Evolutionary conservation across 352 stramenopile species (phyloP), one percentile per base, ranked within the genome.

Genomic region (Achlya hypogyna): DNA sequence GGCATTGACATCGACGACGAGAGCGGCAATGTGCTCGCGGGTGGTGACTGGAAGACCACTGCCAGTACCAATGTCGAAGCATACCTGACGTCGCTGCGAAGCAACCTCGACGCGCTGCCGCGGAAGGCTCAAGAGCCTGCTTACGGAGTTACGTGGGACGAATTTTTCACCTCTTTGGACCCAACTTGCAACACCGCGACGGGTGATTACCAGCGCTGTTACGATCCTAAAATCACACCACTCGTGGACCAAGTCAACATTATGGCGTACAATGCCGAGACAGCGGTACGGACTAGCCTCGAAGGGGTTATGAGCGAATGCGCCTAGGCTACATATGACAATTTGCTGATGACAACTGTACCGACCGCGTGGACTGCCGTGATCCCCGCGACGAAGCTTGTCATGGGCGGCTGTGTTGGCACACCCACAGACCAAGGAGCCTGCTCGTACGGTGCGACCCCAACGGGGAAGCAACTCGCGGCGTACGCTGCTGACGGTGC

Each of bases 191-290:
- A 58, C 23, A n/a, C 42, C 1, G 23, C 60, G 8, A 49, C 6
- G 2, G 60, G 60, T 4, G 59, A 69, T 31, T 89, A 89, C 68
- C 71, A 78, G 40, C 74, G 84, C 1, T 92, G 84, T 63, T 92
- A 89, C 62, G 77, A 83, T 4, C 68, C 71, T 2, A 64, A 51
- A 23, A 68, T 89, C 1, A 59, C 89, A 25, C 53, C 78, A 23
- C 78, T 78, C 22, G 73, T 91, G 20, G 80, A 91, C 71, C 89
- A 82, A 83, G 69, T 92, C 35, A 89, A 92, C 67, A 86, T 92
- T 62, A 91, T 92, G 84, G 78, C 81, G 53, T 92, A 92, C 74
- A 92, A 92, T 53, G 78, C 27, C 14, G 47, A 45, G 28, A 28
- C n/a, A 16, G 9, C 16, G 40, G 60, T 67, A n/a, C 25, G 2